Evolutionary conservation across 768 basidiomycete species (phyloP).

Genomic region (Tricholoma bakamatsutake): DNA sequence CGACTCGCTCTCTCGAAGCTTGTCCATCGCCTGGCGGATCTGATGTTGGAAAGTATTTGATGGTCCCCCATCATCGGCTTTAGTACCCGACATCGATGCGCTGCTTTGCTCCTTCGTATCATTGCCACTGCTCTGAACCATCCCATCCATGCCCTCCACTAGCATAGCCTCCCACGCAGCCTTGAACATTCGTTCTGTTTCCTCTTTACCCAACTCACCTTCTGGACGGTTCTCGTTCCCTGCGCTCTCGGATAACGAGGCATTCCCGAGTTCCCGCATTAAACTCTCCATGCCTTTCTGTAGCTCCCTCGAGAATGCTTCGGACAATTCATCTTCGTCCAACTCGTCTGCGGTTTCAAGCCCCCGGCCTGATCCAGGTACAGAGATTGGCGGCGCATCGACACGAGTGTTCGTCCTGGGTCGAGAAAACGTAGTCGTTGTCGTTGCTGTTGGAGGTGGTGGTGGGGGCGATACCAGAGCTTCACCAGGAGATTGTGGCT

Average conservation of each 20-base stretch:
- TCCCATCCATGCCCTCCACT: slow-evolving; percentile 52
- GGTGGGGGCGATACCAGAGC: slow-evolving; percentile 23
- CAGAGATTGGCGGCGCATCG: slow-evolving; percentile 32
- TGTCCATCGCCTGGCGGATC: slow-evolving; percentile 69
- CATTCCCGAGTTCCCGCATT: slow-evolving; percentile 40
- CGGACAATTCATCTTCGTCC: slow-evolving; percentile 35
- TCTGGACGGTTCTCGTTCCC: slow-evolving; percentile 18
- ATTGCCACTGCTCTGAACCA: slow-evolving; percentile 13
- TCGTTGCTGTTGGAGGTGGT: slow-evolving; percentile 26
- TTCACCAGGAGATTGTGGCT: slow-evolving; percentile 6
- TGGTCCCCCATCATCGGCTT: not conserved
- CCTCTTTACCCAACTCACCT: slow-evolving; percentile 22
- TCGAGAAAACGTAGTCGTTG: slow-evolving; percentile 23
- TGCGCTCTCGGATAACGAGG: slow-evolving; percentile 9
- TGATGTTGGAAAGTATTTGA: slow-evolving; percentile 50
- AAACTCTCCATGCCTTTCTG: slow-evolving; percentile 46
- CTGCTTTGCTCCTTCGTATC: slow-evolving; percentile 1
- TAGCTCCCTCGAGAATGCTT: slow-evolving; percentile 41
- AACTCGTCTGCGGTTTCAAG: slow-evolving; percentile 24
- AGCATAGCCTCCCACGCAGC: slow-evolving; percentile 73
- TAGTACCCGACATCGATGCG: not conserved
- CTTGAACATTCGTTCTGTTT: slow-evolving; percentile 37
- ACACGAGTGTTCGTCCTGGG: slow-evolving; percentile 47
- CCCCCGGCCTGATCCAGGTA: slow-evolving; percentile 27
- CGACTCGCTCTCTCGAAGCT: slow-evolving; percentile 64